Evolutionary conservation across 2,329 filamentous ascomycete genomes (phyloP).

Genomic region (Graphilbum ipis-grandicollis): DNA sequence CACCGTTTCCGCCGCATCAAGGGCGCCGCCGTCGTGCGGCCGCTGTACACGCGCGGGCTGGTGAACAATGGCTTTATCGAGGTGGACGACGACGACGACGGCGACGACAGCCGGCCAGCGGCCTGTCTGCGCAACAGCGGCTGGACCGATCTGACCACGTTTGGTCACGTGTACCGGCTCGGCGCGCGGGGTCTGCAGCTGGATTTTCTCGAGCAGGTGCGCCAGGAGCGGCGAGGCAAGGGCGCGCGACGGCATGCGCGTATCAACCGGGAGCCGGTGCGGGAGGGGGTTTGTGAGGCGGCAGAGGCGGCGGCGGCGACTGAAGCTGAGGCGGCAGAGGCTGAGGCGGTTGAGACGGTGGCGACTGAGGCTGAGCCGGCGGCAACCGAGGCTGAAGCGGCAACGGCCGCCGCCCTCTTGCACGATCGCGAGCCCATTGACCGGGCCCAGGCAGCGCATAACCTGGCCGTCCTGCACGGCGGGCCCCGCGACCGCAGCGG

Average conservation of each 20-base stretch:
- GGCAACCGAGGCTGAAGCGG: too few relatives aligned
- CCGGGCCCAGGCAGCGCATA: slow-evolving; percentile 50
- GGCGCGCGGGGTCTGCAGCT: slow-evolving; percentile 47
- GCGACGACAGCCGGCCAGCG: slow-evolving; percentile 23
- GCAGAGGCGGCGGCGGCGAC: background rate
- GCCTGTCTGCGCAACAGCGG: slow-evolving; percentile 16
- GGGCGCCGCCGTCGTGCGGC: slow-evolving; percentile 31
- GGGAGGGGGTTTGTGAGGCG: background rate
- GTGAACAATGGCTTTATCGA: slow-evolving; percentile 58
- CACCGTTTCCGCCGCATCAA: slow-evolving; percentile 46
- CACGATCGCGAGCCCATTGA: slow-evolving; percentile 27
- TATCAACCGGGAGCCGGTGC: slow-evolving; percentile 2
- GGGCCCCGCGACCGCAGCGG: slow-evolving; percentile 14
- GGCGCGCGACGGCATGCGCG: slow-evolving; percentile 5
- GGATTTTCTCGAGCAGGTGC: slow-evolving; percentile 50
- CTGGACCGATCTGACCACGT: slow-evolving; percentile 40
- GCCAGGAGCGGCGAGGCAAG: slow-evolving; percentile 11
- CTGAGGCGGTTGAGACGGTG: too few relatives aligned
- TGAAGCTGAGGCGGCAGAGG: background rate
- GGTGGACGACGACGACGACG: slow-evolving; percentile 39
- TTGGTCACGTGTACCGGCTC: slow-evolving; percentile 48
- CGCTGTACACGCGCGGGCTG: slow-evolving; percentile 43
- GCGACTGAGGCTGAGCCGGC: too few relatives aligned
- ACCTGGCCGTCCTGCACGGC: slow-evolving; percentile 20
- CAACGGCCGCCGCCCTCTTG: slow-evolving; percentile 6